These are phyloP conservation scores for Lichtheimia hyalospora DNA, from an alignment of 371 early-diverging fungal genomes.

Conservation along the genomic window DNA sequence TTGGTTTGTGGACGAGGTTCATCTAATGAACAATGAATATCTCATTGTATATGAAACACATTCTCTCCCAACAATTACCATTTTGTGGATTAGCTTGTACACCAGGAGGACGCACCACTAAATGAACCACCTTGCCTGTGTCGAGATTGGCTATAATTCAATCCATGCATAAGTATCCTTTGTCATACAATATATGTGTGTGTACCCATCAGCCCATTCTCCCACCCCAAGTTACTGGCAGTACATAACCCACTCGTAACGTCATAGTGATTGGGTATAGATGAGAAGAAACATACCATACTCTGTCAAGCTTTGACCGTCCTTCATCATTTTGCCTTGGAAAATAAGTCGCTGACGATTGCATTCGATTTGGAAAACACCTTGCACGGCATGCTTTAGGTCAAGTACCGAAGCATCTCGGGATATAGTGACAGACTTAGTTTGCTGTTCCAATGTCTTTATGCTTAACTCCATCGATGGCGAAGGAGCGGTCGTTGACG, in stretches of 20 bases:
- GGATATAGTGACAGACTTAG: conserved; percentile 51
- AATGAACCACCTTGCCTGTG: conserved; percentile 60
- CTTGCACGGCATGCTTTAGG: conserved; percentile 54
- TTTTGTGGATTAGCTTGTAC: conserved; percentile 52
- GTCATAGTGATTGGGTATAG: background rate
- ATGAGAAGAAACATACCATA: conserved; percentile 41
- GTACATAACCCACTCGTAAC: background rate
- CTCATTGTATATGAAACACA: background rate
- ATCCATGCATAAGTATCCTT: background rate
- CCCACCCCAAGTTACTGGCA: too few species aligned
- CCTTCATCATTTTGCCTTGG: conserved; percentile 59
- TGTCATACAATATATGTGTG: background rate
- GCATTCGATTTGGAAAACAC: conserved; percentile 51
- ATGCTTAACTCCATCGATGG: conserved; percentile 46
- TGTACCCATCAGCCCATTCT: too few species aligned
- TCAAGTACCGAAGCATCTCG: conserved; percentile 54
- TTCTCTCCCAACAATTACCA: conserved; percentile 31
- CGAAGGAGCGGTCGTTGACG: background rate
- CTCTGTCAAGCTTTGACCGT: conserved; percentile 52
- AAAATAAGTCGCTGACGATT: conserved; percentile 62
- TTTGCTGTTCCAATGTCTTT: conserved; percentile 56
- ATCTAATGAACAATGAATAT: conserved; percentile 11
- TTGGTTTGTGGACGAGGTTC: conserved; percentile 21
- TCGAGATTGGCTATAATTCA: conserved; percentile 44
- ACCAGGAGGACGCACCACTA: conserved; percentile 58